Evolutionary conservation across 2,329 filamentous ascomycete genomes (phyloP), one percentile per base, ranked within the genome.

Genomic region (Byssochlamys sp.): DNA sequence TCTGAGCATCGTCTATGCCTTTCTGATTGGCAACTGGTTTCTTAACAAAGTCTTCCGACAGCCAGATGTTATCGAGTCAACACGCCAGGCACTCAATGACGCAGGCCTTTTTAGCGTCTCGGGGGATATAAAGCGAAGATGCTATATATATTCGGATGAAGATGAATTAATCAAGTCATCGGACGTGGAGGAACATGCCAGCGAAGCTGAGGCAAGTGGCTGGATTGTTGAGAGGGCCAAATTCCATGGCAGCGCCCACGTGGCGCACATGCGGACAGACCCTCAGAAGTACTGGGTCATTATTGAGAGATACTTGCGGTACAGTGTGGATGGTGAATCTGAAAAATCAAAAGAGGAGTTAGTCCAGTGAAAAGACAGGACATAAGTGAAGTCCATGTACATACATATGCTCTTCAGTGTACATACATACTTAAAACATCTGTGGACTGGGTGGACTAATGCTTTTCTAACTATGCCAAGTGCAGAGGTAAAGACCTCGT

Each of bases 61-160:
- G 28, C 54, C 60, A 11, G 66, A 72, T 61, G 61, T 66, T 0
- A 60, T 73, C 25, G 62, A 64, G 33, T 52, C 62, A n/a, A 63
- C 69, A 7, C 63, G 70, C 26, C 56, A 63, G 55, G 60, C 59
- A 14, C 64, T 74, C 50, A 73, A 74, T 61, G 69, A 75, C 49
- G n/a, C 53, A 12, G 57, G 53, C 1, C 27, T 67, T 9, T 55
- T 65, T 29, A 35, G 45, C 29, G 1, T 61, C 55, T 25, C 58
- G 59, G 14, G 14, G 9, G 39, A 14, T 55, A 26, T 50, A 48
- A 14, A 57, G 29, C 57, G 57, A 28, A 67, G 71, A 33, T 74
- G 70, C 58, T 76, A 76, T 63, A 66, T 76, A 0, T 76, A 75
- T 56, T 75, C 73, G 2, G 70, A 74, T 48, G 53, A 62, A 14